Evolutionary conservation across 176 grass and related monocot genomes (phyloP).

Genomic region (Leersia perrieri): DNA sequence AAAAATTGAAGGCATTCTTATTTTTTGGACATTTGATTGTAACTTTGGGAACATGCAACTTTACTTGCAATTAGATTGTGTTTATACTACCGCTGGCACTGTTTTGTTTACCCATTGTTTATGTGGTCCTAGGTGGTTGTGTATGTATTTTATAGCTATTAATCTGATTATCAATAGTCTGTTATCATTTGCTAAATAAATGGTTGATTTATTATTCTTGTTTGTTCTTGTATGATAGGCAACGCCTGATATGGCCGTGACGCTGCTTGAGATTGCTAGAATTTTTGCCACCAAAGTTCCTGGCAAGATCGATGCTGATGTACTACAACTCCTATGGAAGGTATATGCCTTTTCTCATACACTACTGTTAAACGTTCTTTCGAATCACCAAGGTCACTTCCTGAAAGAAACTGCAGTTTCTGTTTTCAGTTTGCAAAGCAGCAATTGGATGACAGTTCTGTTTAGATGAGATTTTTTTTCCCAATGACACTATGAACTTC

Average conservation of each 20-base stretch:
- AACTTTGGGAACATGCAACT: not conserved
- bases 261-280: conserved; percentile 97
- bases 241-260: conserved; percentile 98
- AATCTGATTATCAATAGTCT: conserved; percentile 16
- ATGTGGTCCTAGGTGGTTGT: not conserved
- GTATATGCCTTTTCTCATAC: conserved; percentile 54
- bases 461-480: not conserved
- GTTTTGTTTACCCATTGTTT: not conserved
- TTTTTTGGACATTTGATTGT: not conserved
- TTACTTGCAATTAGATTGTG: not conserved
- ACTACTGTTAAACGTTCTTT: not conserved
- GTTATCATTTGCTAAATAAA: not conserved
- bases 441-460: not conserved
- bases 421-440: conserved; percentile 2
- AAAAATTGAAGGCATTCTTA: not conserved
- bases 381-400: not conserved
- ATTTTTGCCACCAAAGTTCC: conserved; percentile 99
- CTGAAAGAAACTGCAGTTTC: not conserved
- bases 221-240: conserved; percentile 69
- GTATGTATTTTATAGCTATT: conserved; percentile 1
- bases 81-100: conserved; percentile 9
- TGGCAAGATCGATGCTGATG: conserved; percentile 99
- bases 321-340: conserved; percentile 97
- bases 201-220: conserved; percentile 13
- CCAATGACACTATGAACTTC: not conserved